A percentile compares a stretch with the other conserved stretches of the same genome.
Evolutionary conservation across 768 basidiomycete species (phyloP).

Genomic region (Agrocybe praecox): DNA sequence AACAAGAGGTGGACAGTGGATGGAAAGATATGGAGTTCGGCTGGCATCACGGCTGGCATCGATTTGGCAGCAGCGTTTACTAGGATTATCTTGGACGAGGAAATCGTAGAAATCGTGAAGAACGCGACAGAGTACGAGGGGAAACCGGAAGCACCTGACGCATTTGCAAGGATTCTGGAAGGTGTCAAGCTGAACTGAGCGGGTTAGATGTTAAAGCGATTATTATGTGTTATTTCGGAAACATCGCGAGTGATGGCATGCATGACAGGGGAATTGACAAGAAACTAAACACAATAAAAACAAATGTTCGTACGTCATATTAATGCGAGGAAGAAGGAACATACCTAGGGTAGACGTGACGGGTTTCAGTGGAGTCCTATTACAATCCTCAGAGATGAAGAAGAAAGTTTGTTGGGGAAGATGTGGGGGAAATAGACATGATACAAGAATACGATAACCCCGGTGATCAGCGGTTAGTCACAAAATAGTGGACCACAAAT

Average conservation of each 20-base stretch:
- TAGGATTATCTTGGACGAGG: slow-evolving; percentile 19
- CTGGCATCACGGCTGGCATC: slow-evolving; percentile 25
- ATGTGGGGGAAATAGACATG: no score
- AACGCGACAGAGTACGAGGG: slow-evolving; percentile 18
- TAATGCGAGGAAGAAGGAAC: no score
- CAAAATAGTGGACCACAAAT: no score
- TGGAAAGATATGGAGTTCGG: slow-evolving; percentile 28
- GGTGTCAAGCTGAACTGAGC: slow-evolving; percentile 15
- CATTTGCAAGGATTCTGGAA: slow-evolving; percentile 20
- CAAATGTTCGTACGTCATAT: no score
- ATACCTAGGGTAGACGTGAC: no score
- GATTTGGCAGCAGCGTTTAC: slow-evolving; percentile 28
- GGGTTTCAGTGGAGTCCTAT: no score
- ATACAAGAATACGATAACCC: no score
- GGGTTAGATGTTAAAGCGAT: no score
- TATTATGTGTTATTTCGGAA: background rate
- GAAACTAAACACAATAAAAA: background rate
- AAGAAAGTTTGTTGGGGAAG: no score
- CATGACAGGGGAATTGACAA: background rate
- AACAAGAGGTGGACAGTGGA: slow-evolving; percentile 25
- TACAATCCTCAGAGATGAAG: no score
- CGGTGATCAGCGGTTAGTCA: no score
- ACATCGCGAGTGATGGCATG: background rate
- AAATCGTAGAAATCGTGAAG: slow-evolving; percentile 17
- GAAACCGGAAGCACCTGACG: slow-evolving; percentile 23